Conservation (phyloP, 768 basidiomycete genomes). For the Leccinum truebloodii region DNA sequence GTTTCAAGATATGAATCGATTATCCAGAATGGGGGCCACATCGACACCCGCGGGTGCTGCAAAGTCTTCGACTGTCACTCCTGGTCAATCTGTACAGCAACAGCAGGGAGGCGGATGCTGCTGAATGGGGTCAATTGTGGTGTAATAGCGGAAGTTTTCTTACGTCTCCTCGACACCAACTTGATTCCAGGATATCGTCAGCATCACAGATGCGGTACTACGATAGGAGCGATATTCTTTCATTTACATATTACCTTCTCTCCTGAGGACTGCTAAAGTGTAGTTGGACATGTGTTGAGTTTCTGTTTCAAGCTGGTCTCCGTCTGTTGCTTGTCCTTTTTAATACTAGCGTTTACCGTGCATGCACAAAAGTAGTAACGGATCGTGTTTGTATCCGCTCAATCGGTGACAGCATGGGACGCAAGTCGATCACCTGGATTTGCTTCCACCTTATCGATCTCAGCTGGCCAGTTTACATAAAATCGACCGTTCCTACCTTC, state of each 20-base stretch:
- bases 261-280: slow-evolving; percentile 27
- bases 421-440: slow-evolving; percentile 5
- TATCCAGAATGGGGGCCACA: slow-evolving; percentile 77
- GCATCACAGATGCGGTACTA: slow-evolving; percentile 29
- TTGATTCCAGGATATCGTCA: slow-evolving; percentile 26
- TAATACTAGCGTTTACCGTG: slow-evolving; percentile 19
- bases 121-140: slow-evolving; percentile 43
- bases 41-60: slow-evolving; percentile 71
- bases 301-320: not conserved
- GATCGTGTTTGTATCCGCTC: not conserved
- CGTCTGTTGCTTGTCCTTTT: slow-evolving; percentile 12
- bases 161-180: slow-evolving; percentile 19
- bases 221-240: slow-evolving; percentile 35
- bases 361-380: not conserved
- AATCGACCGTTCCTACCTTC: not conserved
- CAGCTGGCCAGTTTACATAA: slow-evolving; percentile 13
- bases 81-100: slow-evolving; percentile 81
- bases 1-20: not conserved
- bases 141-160: slow-evolving; percentile 18
- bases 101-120: slow-evolving; percentile 77
- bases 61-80: slow-evolving; percentile 82
- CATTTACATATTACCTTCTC: slow-evolving; percentile 35
- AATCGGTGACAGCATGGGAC: not conserved
- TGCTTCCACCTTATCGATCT: slow-evolving; percentile 29
- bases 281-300: slow-evolving; percentile 29